Conservation (phyloP, 345 rosid species). For the Eucalyptus albens region DNA sequence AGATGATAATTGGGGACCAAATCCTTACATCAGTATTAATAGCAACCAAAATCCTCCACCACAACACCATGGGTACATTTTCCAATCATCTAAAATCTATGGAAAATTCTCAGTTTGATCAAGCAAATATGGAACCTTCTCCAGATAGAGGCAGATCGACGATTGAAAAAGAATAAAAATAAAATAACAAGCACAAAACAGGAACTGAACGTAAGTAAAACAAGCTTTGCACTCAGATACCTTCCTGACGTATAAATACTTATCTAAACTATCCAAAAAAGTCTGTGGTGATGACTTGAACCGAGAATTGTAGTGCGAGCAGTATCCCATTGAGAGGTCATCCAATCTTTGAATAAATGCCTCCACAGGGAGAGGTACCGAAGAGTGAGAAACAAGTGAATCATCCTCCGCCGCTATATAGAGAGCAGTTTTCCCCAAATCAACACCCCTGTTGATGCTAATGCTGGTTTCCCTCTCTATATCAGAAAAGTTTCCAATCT, state of each 20-base stretch:
- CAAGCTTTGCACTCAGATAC: slow-evolving; percentile 1
- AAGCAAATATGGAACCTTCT: neutral
- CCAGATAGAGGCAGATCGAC: neutral
- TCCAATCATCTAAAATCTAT: neutral
- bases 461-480: slow-evolving; percentile 54
- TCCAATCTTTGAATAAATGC: slow-evolving; percentile 36
- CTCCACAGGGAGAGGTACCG: slow-evolving; percentile 55
- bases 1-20: neutral
- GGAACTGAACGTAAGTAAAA: neutral
- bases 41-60: neutral
- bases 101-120: neutral
- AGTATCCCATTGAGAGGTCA: slow-evolving; percentile 57
- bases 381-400: slow-evolving; percentile 48
- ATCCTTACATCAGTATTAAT: neutral
- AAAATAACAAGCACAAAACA: neutral
- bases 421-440: slow-evolving; percentile 42
- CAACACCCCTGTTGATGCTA: slow-evolving; percentile 40
- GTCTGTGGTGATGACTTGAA: slow-evolving; percentile 17
- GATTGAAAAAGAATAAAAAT: neutral
- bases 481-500: slow-evolving; percentile 4
- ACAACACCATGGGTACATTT: neutral
- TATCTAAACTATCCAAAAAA: slow-evolving; percentile 38
- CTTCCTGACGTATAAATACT: slow-evolving; percentile 37
- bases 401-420: slow-evolving; percentile 64
- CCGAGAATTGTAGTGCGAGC: slow-evolving; percentile 19